phyloP scores from a whole-genome alignment of 495 filamentous ascomycete species.

The Geoglossum glabrum region DNA sequence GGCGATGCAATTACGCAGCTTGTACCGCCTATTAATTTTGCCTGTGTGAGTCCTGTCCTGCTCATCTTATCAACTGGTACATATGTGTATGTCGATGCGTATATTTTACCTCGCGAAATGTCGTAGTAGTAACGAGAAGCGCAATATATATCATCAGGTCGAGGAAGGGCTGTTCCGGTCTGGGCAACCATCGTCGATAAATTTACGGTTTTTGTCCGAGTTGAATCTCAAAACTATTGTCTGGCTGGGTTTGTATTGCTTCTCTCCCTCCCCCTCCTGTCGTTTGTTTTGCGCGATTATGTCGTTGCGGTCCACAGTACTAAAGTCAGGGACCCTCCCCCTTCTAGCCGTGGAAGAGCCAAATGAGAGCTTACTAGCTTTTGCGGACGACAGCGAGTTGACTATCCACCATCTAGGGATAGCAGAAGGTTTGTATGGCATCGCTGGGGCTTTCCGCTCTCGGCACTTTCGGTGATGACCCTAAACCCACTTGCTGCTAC shows the following conservation, averaged over 20 bases:
- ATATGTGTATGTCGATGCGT: too few species aligned
- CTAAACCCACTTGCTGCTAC: not conserved
- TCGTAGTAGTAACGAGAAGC: not conserved
- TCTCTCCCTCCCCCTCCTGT: not conserved
- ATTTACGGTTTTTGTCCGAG: conserved; percentile 12
- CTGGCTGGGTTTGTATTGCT: conserved; percentile 12
- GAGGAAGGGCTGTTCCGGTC: conserved; percentile 15
- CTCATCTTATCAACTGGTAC: not conserved
- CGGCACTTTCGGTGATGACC: not conserved
- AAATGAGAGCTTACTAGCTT: conserved; percentile 11
- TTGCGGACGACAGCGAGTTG: conserved; percentile 13
- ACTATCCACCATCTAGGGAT: conserved; percentile 13
- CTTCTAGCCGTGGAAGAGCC: conserved; percentile 19
- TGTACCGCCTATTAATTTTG: not conserved
- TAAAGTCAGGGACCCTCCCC: not conserved
- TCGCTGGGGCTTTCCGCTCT: not conserved
- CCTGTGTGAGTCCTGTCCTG: not conserved
- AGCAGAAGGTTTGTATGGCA: conserved; percentile 6
- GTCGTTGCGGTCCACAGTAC: not conserved
- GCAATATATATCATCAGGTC: conserved; percentile 7
- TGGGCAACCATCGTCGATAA: conserved; percentile 14
- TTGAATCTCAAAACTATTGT: conserved; percentile 15
- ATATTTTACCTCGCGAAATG: too few species aligned
- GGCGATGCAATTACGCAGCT: not conserved
- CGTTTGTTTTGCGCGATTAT: not conserved